These are phyloP conservation scores for Populus euphratica DNA, from an alignment of 345 rosid genomes.

Conservation along the genomic window DNA sequence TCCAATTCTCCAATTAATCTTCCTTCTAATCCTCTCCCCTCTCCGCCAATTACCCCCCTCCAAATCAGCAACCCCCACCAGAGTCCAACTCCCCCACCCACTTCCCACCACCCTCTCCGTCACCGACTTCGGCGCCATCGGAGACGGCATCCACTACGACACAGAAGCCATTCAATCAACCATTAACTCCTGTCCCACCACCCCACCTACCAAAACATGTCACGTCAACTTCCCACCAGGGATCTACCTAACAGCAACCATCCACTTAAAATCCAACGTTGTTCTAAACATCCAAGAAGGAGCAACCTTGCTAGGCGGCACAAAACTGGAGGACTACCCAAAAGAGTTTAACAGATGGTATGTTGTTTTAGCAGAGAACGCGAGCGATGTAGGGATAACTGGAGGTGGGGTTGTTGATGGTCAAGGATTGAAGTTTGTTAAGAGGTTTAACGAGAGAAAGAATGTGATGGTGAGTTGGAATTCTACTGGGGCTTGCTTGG, in stretches of 20 bases:
- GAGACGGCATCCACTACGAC: constrained; percentile 73
- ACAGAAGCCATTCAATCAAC: constrained; percentile 69
- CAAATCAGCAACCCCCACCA: constrained; percentile 23
- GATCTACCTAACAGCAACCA: constrained; percentile 69
- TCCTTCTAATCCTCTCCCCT: constrained; percentile 19
- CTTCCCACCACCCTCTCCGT: constrained; percentile 33
- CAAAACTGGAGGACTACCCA: constrained; percentile 62
- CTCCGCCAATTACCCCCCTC: constrained; percentile 30
- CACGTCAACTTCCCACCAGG: constrained; percentile 70
- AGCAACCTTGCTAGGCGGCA: constrained; percentile 68
- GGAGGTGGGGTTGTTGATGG: constrained; percentile 91
- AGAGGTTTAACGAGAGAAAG: constrained; percentile 56
- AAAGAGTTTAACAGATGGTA: constrained; percentile 56
- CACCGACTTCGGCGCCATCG: constrained; percentile 75
- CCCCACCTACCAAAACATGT: constrained; percentile 36
- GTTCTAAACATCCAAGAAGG: constrained; percentile 54
- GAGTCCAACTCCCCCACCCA: constrained; percentile 22
- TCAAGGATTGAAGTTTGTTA: constrained; percentile 70
- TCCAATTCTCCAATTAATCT: background rate
- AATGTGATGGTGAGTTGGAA: constrained; percentile 98
- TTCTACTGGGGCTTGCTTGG: constrained; percentile 68
- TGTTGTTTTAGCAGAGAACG: constrained; percentile 74
- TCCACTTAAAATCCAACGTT: constrained; percentile 62
- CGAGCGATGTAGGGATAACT: constrained; percentile 71
- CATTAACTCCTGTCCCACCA: constrained; percentile 54